Evolutionary conservation across 805 yeast species (phyloP).

Genomic region (Hagleromyces aurorensis): DNA sequence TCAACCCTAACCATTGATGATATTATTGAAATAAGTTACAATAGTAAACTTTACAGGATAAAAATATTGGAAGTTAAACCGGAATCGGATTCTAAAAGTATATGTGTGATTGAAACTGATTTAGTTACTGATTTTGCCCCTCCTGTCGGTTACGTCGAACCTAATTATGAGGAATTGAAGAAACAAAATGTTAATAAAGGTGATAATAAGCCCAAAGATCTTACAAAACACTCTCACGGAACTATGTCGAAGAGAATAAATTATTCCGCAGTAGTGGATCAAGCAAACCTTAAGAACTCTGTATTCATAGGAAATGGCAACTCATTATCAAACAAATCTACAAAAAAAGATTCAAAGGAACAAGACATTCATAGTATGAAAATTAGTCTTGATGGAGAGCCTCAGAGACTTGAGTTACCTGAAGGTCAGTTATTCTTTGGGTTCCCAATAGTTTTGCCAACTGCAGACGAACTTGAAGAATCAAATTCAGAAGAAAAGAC

Average conservation of each 20-base stretch:
- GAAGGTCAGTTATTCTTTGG: slow-evolving; percentile 91
- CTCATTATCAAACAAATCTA: slow-evolving; percentile 57
- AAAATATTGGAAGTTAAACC: slow-evolving; percentile 86
- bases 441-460: slow-evolving; percentile 56
- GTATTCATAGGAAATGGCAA: slow-evolving; percentile 57
- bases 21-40: slow-evolving; percentile 76
- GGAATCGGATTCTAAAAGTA: slow-evolving; percentile 51
- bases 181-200: slow-evolving; percentile 25
- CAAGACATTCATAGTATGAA: slow-evolving; percentile 31
- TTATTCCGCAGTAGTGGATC: slow-evolving; percentile 50
- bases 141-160: slow-evolving; percentile 97
- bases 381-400: slow-evolving; percentile 50
- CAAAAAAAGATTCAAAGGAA: slow-evolving; percentile 16
- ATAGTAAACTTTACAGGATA: slow-evolving; percentile 68
- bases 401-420: slow-evolving; percentile 67
- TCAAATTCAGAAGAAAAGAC: slow-evolving; percentile 17
- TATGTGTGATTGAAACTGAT: slow-evolving; percentile 95
- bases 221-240: slow-evolving; percentile 40
- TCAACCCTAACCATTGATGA: slow-evolving; percentile 82
- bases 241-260: slow-evolving; percentile 64
- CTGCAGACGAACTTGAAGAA: slow-evolving; percentile 32
- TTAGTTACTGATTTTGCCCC: slow-evolving; percentile 97
- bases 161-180: slow-evolving; percentile 43
- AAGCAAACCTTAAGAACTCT: slow-evolving; percentile 28
- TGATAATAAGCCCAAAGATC: too few species aligned